Evolutionary conservation across 768 basidiomycete species (phyloP), one percentile per base, ranked within the genome.

Genomic region (Plicaturopsis crispa): DNA sequence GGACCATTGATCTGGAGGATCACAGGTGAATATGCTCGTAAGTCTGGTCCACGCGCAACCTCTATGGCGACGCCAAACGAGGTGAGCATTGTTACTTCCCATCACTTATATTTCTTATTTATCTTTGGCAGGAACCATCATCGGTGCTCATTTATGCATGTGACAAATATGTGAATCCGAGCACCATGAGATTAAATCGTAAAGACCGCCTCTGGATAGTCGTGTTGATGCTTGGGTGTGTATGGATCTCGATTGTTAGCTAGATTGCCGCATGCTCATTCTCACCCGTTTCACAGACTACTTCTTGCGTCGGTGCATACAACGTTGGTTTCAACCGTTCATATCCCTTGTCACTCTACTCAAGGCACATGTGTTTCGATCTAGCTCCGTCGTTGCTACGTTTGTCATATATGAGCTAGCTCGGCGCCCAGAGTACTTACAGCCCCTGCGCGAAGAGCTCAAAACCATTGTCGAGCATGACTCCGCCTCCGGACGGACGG

Each of bases 281-380:
- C n/a, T 42, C 28, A 28, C 23, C 35, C n/a, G n/a, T n/a, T n/a
- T n/a, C n/a, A n/a, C 14, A 62, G 59, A 18, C 38, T 62, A 14
- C 58, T 62, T 28, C 61, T 62, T 41, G 61, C 59, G 4, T 57
- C 61, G 4, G 58, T 63, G 4, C 61, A 63, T 37, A 59, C 59
- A 36, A 61, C 61, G 55, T 59, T 30, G 22, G 54, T 52, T 30
- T 40, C 5, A n/a, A 31, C 24, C 23, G 18, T 36, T n/a, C 17
- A 38, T 11, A n/a, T 24, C 2, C 24, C 14, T 21, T 1, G 7
- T 16, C 12, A 19, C 30, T 5, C 6, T 1, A 18, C 24, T 6
- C 18, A 17, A 11, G 17, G 33, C 14, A 41, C 31, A 21, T 2
- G 26, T 11, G 11, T 32, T 26, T 19, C 14, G 4, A 7, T 33